A percentile compares a stretch with the other conserved stretches of the same genome.
phyloP scores from a whole-genome alignment of 805 yeast genomes.

The Candida ovalis region DNA sequence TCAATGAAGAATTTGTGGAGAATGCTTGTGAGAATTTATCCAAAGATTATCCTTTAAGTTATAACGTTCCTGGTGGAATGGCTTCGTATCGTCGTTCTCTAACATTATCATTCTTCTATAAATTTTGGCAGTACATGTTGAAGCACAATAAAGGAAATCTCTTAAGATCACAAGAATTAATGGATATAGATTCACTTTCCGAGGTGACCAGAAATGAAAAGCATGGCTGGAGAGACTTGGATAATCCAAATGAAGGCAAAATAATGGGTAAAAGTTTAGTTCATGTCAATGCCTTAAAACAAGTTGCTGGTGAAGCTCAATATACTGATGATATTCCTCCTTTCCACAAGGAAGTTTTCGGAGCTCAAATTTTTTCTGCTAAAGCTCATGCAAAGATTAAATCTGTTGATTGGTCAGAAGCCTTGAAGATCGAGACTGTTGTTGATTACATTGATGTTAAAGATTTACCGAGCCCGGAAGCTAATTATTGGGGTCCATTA shows the following conservation, averaged over 20 bases:
- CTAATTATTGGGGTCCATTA: slow-evolving; percentile 40
- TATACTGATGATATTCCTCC: slow-evolving; percentile 45
- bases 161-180: slow-evolving; percentile 7
- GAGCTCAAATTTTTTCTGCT: slow-evolving; percentile 40
- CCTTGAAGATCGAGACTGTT: slow-evolving; percentile 37
- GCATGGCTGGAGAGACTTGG: slow-evolving; percentile 36
- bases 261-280: slow-evolving; percentile 39
- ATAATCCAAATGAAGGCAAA: slow-evolving; percentile 34
- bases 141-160: slow-evolving; percentile 7
- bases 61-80: slow-evolving; percentile 48
- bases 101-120: slow-evolving; percentile 42
- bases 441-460: slow-evolving; percentile 38
- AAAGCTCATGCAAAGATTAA: slow-evolving; percentile 41
- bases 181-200: slow-evolving; percentile 29
- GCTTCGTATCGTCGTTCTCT: slow-evolving; percentile 42
- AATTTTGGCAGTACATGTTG: slow-evolving; percentile 36
- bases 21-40: slow-evolving; percentile 25
- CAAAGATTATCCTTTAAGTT: slow-evolving; percentile 37
- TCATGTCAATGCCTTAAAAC: slow-evolving; percentile 43
- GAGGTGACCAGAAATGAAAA: slow-evolving; percentile 38
- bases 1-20: slow-evolving; percentile 27
- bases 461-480: slow-evolving; percentile 35
- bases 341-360: slow-evolving; percentile 37
- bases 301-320: slow-evolving; percentile 45
- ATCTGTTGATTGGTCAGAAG: slow-evolving; percentile 36